Evolutionary conservation across 805 yeast species (phyloP).

Genomic region (Saccharomycopsis fibuligera): DNA sequence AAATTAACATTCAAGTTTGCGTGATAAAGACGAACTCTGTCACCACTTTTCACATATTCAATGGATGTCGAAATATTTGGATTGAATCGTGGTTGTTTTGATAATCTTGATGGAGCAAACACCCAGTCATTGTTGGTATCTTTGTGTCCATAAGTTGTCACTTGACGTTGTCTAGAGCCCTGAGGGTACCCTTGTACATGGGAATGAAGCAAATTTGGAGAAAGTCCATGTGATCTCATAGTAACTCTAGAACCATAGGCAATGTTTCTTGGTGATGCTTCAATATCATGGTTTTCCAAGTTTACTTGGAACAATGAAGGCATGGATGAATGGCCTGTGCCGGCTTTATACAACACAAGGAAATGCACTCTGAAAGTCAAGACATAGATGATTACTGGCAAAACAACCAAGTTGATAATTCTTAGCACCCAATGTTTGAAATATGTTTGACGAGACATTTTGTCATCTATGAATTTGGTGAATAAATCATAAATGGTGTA

Average conservation of each 20-base stretch:
- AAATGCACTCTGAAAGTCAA: conserved; percentile 79
- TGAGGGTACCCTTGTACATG: conserved; percentile 82
- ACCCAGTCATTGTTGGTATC: conserved; percentile 83
- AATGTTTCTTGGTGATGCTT: conserved; percentile 59
- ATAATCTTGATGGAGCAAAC: conserved; percentile 37
- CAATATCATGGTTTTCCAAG: conserved; percentile 58
- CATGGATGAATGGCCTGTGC: conserved; percentile 91
- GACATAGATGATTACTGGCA: conserved; percentile 68
- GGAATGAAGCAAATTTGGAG: conserved; percentile 78
- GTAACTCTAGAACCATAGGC: conserved; percentile 60
- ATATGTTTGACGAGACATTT: conserved; percentile 31
- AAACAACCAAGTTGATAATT: conserved; percentile 53
- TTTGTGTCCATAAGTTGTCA: conserved; percentile 86
- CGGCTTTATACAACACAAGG: conserved; percentile 63
- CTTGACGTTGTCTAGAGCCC: conserved; percentile 91
- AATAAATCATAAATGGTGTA: conserved; percentile 49
- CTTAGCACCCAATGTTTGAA: conserved; percentile 68
- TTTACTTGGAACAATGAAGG: conserved; percentile 88
- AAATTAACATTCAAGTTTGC: conserved; percentile 63
- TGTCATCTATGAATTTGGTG: conserved; percentile 21
- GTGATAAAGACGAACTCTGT: conserved; percentile 66
- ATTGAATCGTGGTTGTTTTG: conserved; percentile 4
- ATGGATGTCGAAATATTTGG: conserved; percentile 21
- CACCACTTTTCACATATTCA: conserved; percentile 50
- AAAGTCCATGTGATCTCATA: conserved; percentile 61